phyloP scores from a whole-genome alignment of 2,329 filamentous ascomycete genomes.

The Knufia petricola region DNA sequence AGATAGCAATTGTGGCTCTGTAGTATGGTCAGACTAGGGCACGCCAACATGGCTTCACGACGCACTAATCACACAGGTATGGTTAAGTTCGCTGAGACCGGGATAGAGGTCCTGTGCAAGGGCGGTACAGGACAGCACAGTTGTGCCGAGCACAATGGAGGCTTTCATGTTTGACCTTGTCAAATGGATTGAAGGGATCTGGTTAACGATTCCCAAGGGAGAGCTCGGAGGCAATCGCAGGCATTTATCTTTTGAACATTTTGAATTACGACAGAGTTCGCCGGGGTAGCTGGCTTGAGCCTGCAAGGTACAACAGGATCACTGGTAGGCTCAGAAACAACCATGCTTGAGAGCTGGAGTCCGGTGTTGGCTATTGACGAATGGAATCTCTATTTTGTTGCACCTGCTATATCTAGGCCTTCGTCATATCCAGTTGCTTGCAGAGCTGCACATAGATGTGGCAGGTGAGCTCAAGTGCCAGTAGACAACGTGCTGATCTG shows the following conservation, averaged over 20 bases:
- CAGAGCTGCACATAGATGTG: not conserved
- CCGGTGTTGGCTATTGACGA: not conserved
- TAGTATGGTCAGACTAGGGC: constrained; percentile 16
- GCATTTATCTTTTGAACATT: not conserved
- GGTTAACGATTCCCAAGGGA: no score
- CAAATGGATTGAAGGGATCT: no score
- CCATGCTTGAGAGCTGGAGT: not conserved
- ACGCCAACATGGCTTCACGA: not conserved
- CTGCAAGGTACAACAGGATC: constrained; percentile 1
- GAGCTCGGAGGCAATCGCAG: not conserved
- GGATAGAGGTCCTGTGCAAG: constrained; percentile 33
- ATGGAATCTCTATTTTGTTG: not conserved
- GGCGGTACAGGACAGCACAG: not conserved
- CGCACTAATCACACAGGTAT: constrained; percentile 46
- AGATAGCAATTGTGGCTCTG: constrained; percentile 31
- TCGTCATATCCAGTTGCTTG: not conserved
- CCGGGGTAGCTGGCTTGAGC: no score
- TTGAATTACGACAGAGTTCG: not conserved
- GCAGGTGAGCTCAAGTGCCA: not conserved
- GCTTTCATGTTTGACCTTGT: constrained; percentile 1
- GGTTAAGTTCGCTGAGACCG: constrained; percentile 43
- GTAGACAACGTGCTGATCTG: not conserved
- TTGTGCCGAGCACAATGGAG: constrained; percentile 1
- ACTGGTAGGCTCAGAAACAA: not conserved
- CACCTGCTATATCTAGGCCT: not conserved